A percentile compares a stretch with the other conserved stretches of the same genome.
phyloP scores from a whole-genome alignment of 1,139 yeast genomes.

The Debaryomyces coudertii region DNA sequence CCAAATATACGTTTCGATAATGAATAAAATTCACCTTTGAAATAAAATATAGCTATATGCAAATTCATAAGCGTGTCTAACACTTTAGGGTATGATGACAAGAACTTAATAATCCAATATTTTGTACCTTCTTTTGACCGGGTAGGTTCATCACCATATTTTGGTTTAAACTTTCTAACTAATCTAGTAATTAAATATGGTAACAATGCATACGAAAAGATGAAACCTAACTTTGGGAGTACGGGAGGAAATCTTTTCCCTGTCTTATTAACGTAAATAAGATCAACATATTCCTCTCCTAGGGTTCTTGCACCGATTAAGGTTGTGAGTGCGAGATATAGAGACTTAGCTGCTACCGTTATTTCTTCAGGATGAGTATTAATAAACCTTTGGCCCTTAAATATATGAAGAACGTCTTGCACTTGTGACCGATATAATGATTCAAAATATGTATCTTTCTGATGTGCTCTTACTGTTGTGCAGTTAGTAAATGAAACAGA shows the following conservation, averaged over 20 bases:
- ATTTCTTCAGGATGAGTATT: constrained; percentile 68
- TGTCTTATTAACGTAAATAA: constrained; percentile 62
- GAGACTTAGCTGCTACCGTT: constrained; percentile 55
- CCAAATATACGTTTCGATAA: constrained; percentile 79
- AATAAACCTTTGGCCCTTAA: constrained; percentile 70
- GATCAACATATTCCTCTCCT: constrained; percentile 93
- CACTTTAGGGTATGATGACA: constrained; percentile 45
- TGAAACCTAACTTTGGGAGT: constrained; percentile 53
- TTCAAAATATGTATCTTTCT: constrained; percentile 80
- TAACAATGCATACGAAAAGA: constrained; percentile 55
- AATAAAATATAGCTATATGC: constrained; percentile 81
- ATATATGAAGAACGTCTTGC: constrained; percentile 55
- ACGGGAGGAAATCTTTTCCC: constrained; percentile 55
- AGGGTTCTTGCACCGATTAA: constrained; percentile 75
- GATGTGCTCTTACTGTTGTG: constrained; percentile 69
- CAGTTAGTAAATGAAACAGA: constrained; percentile 11
- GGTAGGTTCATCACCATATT: constrained; percentile 23
- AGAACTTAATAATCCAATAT: constrained; percentile 21
- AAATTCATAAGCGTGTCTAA: constrained; percentile 59
- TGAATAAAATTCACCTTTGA: constrained; percentile 79
- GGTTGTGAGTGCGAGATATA: constrained; percentile 74
- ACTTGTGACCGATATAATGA: constrained; percentile 56
- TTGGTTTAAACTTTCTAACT: constrained; percentile 29
- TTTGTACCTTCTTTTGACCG: constrained; percentile 10
- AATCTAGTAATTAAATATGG: constrained; percentile 54